Percentiles rank a stretch among this genome's conserved stretches.
These are phyloP conservation scores for Albifimbria verrucaria DNA, from an alignment of 2,329 filamentous ascomycete species.

Conservation along the genomic window DNA sequence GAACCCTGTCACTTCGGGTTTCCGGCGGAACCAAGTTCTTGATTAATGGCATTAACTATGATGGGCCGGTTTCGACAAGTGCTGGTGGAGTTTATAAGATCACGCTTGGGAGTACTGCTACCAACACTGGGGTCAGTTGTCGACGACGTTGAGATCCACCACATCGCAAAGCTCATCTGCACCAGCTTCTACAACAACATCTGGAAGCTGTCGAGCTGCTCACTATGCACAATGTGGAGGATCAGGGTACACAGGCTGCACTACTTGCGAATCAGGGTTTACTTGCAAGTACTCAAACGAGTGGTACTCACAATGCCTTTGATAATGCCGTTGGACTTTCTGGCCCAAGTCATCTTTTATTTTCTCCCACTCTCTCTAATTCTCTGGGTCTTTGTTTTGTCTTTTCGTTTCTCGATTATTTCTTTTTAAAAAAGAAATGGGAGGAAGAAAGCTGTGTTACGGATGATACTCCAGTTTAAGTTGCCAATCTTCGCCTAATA, in stretches of 20 bases:
- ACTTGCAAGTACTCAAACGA: background rate
- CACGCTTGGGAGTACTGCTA: background rate
- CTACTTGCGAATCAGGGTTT: background rate
- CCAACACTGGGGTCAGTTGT: background rate
- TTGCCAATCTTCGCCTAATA: too few species aligned
- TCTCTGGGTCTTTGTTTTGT: too few species aligned
- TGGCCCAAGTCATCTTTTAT: too few species aligned
- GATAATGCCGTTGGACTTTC: too few species aligned
- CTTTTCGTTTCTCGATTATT: too few species aligned
- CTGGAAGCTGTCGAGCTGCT: background rate
- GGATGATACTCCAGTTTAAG: too few species aligned
- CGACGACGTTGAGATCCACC: background rate
- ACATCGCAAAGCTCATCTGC: background rate
- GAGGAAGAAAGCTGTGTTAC: too few species aligned
- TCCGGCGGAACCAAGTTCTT: constrained; percentile 11
- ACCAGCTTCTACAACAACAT: background rate
- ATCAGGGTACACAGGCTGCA: background rate
- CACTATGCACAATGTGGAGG: background rate
- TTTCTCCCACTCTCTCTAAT: too few species aligned
- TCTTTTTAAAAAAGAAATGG: too few species aligned
- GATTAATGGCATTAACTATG: constrained; percentile 14
- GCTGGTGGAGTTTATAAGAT: background rate
- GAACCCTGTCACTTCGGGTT: constrained; percentile 15
- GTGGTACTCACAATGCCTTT: background rate
- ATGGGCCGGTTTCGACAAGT: background rate